A percentile compares a stretch with the other conserved stretches of the same genome.
Evolutionary conservation across 2,329 filamentous ascomycete species (phyloP).

Genomic region (Exutisphaerella laricina): DNA sequence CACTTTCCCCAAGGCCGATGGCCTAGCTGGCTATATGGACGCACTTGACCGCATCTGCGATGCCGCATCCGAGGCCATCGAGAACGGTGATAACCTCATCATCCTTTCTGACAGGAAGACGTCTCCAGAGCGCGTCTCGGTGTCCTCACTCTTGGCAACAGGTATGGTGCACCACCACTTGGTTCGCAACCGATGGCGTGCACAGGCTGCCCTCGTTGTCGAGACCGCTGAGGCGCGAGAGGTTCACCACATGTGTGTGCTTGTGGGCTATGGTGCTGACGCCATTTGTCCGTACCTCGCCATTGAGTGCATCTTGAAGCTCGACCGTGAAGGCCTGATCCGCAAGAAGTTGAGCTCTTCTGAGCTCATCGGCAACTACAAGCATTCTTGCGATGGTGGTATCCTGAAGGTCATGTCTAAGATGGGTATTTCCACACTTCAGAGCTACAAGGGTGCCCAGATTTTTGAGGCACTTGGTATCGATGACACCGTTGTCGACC

Average conservation of each 20-base stretch:
- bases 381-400: conserved; percentile 91
- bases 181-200: conserved; percentile 92
- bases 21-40: conserved; percentile 75
- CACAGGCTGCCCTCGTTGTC: conserved; percentile 76
- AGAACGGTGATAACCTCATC: conserved; percentile 77
- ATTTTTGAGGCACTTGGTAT: conserved; percentile 96
- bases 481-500: conserved; percentile 84
- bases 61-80: conserved; percentile 75
- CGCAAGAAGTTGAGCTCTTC: conserved; percentile 81
- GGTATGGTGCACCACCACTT: conserved; percentile 94
- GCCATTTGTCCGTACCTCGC: conserved; percentile 92
- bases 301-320: conserved; percentile 94
- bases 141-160: conserved; percentile 81
- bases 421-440: conserved; percentile 97
- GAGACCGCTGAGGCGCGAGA: conserved; percentile 95
- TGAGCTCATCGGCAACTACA: conserved; percentile 88
- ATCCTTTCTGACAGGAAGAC: conserved; percentile 85
- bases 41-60: conserved; percentile 86
- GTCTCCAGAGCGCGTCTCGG: conserved; percentile 71
- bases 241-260: conserved; percentile 98
- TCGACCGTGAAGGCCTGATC: conserved; percentile 88
- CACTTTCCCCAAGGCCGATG: conserved; percentile 83
- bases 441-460: conserved; percentile 95
- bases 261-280: conserved; percentile 91
- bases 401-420: conserved; percentile 99